Percentiles rank a stretch among this genome's conserved stretches.
These are phyloP conservation scores for Xanthoconium separans DNA, from an alignment of 1,284 basidiomycete genomes.

Conservation along the genomic window DNA sequence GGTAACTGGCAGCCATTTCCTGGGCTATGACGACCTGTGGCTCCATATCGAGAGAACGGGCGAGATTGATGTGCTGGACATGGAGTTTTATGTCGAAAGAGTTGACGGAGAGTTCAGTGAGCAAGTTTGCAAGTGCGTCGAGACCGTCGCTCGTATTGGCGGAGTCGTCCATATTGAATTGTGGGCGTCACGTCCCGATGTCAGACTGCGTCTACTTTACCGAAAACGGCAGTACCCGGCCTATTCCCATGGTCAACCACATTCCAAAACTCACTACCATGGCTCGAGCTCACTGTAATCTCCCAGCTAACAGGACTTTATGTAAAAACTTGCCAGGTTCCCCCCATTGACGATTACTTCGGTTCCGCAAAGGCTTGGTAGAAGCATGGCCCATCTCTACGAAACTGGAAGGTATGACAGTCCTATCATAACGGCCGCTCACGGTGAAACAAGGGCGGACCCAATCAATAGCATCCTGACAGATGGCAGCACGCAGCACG, in stretches of 20 bases:
- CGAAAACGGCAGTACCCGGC: not conserved
- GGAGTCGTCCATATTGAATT: slow-evolving; percentile 16
- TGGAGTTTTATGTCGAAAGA: slow-evolving; percentile 63
- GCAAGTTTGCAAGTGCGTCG: slow-evolving; percentile 58
- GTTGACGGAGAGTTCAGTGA: slow-evolving; percentile 55
- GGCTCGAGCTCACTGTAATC: too few species aligned
- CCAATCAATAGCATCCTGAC: not conserved
- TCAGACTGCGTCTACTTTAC: not conserved
- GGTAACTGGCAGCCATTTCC: slow-evolving; percentile 63
- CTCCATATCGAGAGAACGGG: slow-evolving; percentile 53
- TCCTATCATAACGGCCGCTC: not conserved
- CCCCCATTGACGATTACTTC: not conserved
- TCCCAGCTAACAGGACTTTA: too few species aligned
- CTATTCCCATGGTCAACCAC: too few species aligned
- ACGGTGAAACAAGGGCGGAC: not conserved
- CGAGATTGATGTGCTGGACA: slow-evolving; percentile 60
- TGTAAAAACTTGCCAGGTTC: not conserved
- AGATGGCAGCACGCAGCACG: not conserved
- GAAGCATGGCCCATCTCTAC: not conserved
- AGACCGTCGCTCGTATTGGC: slow-evolving; percentile 44
- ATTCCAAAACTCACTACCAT: too few species aligned
- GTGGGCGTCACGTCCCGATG: too few species aligned
- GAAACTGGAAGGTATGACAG: not conserved
- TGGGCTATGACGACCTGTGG: slow-evolving; percentile 57
- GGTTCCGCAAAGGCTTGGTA: not conserved